Conservation (phyloP, 331 rosid genomes). For the Cydonia oblonga region DNA sequence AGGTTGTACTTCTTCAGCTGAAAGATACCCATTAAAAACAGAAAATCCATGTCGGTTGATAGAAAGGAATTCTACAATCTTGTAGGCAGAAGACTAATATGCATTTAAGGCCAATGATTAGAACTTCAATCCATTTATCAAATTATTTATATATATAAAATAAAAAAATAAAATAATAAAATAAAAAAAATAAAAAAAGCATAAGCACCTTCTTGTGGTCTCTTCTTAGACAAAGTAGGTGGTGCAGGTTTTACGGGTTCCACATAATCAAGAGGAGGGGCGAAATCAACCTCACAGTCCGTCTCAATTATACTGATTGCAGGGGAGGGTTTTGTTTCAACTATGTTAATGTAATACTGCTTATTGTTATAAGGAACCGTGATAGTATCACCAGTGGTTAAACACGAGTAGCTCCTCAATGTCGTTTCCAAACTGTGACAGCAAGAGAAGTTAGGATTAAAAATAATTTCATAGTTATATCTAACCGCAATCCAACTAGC, state of each 20-base stretch:
- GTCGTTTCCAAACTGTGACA: constrained; percentile 39
- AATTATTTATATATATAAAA: not conserved
- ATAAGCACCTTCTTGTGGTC: constrained; percentile 17
- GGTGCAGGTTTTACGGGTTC: constrained; percentile 29
- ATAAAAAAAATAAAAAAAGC: not conserved
- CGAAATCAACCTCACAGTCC: constrained; percentile 52
- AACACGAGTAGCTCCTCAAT: constrained; percentile 43
- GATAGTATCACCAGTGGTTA: constrained; percentile 45
- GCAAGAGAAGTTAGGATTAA: not conserved
- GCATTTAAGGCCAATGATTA: not conserved
- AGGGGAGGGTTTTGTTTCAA: constrained; percentile 43
- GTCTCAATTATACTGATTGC: constrained; percentile 43
- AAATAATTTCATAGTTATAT: not conserved
- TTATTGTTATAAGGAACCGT: constrained; percentile 42
- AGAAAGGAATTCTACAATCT: not conserved
- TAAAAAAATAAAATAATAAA: not conserved
- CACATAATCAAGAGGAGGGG: constrained; percentile 35
- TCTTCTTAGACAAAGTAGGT: constrained; percentile 14
- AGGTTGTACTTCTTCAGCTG: constrained; percentile 36
- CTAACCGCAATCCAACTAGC: not conserved
- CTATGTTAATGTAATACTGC: constrained; percentile 36
- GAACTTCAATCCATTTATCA: not conserved
- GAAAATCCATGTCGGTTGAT: not conserved
- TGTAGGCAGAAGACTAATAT: not conserved
- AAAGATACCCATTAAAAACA: not conserved